phyloP scores from a whole-genome alignment of 2,329 filamentous ascomycete genomes.

The Beauveria medogensis region DNA sequence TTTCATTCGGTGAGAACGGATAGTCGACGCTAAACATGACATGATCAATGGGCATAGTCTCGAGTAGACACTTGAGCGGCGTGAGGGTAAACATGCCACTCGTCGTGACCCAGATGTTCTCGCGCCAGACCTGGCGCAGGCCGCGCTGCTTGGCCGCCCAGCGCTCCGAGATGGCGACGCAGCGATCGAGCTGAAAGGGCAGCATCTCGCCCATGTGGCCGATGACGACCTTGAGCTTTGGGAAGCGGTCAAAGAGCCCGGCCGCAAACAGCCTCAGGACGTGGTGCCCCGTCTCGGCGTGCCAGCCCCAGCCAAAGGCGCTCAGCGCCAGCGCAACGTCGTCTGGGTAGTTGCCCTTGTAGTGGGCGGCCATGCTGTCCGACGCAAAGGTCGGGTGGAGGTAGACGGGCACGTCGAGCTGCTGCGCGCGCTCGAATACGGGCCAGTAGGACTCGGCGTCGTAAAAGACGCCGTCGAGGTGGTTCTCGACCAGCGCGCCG shows the following conservation, averaged over 20 bases:
- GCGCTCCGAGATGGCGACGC: constrained; percentile 21
- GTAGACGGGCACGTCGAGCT: constrained; percentile 43
- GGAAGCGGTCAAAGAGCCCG: constrained; percentile 28
- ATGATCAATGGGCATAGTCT: constrained; percentile 38
- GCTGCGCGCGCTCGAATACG: constrained; percentile 24
- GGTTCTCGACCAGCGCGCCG: constrained; percentile 24
- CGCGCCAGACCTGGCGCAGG: constrained; percentile 43
- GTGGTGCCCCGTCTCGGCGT: constrained; percentile 38
- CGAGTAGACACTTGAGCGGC: constrained; percentile 35
- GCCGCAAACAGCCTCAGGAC: constrained; percentile 27
- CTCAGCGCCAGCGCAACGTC: constrained; percentile 25
- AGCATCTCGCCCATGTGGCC: constrained; percentile 39
- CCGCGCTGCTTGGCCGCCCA: constrained; percentile 25
- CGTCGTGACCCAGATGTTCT: constrained; percentile 51
- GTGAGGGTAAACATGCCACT: constrained; percentile 43
- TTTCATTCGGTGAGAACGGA: constrained; percentile 43
- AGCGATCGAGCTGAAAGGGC: constrained; percentile 46
- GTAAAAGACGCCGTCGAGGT: constrained; percentile 20
- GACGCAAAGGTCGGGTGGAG: constrained; percentile 37
- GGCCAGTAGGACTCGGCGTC: constrained; percentile 23
- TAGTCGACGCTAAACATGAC: constrained; percentile 52
- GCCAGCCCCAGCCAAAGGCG: constrained; percentile 41
- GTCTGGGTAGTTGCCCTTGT: constrained; percentile 21
- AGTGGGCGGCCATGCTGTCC: constrained; percentile 19
- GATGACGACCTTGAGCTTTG: constrained; percentile 29